A percentile compares a stretch with the other conserved stretches of the same genome.
phyloP scores from a whole-genome alignment of 2,329 filamentous ascomycete species.

The Pyrenophora tritici-repentis region DNA sequence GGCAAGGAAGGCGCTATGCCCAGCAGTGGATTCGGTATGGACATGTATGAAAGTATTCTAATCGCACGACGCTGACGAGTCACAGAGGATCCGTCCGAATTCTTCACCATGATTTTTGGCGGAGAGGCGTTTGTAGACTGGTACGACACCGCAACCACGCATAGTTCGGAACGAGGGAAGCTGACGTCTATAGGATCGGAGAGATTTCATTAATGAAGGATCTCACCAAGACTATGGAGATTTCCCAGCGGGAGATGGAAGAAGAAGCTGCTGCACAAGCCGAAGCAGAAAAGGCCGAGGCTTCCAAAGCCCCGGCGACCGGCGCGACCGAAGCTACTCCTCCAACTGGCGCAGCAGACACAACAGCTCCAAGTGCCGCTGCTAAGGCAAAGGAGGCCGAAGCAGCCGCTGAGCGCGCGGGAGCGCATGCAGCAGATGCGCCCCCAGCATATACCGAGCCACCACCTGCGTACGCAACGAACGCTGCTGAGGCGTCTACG shows the following conservation, averaged over 20 bases:
- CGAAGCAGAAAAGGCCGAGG: conserved; percentile 40
- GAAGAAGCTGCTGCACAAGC: conserved; percentile 66
- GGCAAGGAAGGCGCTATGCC: conserved; percentile 95
- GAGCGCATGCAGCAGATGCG: conserved; percentile 37
- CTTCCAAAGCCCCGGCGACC: conserved; percentile 25
- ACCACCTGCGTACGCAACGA: conserved; percentile 53
- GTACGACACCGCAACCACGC: conserved; percentile 28
- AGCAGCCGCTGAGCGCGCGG: conserved; percentile 48
- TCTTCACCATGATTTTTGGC: conserved; percentile 98
- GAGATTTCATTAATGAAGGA: conserved; percentile 99
- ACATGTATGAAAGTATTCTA: not conserved
- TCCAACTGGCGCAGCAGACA: conserved; percentile 11
- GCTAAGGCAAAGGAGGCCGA: conserved; percentile 51
- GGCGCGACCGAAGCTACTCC: conserved; percentile 16
- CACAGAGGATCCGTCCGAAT: conserved; percentile 85
- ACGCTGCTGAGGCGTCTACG: conserved; percentile 43
- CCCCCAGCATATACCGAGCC: conserved; percentile 47
- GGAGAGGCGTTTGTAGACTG: conserved; percentile 94
- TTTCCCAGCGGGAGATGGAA: conserved; percentile 81
- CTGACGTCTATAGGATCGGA: conserved; percentile 66
- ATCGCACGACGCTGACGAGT: conserved; percentile 28
- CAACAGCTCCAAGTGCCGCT: conserved; percentile 35
- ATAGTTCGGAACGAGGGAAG: not conserved
- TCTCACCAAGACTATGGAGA: conserved; percentile 96
- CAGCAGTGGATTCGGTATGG: conserved; percentile 79